phyloP scores from a whole-genome alignment of 2,329 filamentous ascomycete species.

The Dichotomopilus funicola region DNA sequence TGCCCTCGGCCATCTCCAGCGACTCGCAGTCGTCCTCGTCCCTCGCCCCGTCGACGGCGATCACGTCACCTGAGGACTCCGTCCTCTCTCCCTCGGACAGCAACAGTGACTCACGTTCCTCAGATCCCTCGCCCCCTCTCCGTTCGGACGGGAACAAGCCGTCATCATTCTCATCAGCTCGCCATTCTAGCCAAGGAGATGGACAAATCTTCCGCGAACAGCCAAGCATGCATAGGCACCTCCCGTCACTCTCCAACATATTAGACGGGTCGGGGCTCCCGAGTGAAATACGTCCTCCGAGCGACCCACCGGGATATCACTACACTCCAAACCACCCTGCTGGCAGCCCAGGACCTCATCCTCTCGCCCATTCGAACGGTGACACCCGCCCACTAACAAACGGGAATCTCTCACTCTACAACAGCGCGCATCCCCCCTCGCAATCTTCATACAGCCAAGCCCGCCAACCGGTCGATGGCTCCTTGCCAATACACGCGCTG shows the following conservation, averaged over 20 bases:
- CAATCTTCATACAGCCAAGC: constrained; percentile 34
- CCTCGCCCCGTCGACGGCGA: constrained; percentile 31
- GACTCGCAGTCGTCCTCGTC: constrained; percentile 41
- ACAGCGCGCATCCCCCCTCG: constrained; percentile 36
- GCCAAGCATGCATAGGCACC: constrained; percentile 29
- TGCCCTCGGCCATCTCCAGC: constrained; percentile 42
- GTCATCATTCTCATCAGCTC: constrained; percentile 22
- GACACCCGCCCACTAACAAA: constrained; percentile 36
- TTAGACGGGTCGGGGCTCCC: constrained; percentile 33
- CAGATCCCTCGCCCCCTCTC: constrained; percentile 26
- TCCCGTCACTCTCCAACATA: constrained; percentile 44
- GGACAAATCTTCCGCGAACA: constrained; percentile 26
- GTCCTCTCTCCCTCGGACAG: constrained; percentile 37
- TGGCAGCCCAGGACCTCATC: constrained; percentile 24
- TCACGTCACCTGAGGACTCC: constrained; percentile 37
- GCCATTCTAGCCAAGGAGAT: constrained; percentile 24
- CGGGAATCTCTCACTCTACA: constrained; percentile 36
- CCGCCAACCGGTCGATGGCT: constrained; percentile 43
- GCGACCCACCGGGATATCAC: constrained; percentile 20
- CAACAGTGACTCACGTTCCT: constrained; percentile 31
- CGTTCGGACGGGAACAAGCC: constrained; percentile 23
- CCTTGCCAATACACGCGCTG: constrained; percentile 49
- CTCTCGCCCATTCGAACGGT: constrained; percentile 23
- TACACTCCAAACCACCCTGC: constrained; percentile 14
- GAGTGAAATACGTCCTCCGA: constrained; percentile 6